These are phyloP conservation scores for Mycena sp. DNA, from an alignment of 1,284 basidiomycete species.

Conservation along the genomic window DNA sequence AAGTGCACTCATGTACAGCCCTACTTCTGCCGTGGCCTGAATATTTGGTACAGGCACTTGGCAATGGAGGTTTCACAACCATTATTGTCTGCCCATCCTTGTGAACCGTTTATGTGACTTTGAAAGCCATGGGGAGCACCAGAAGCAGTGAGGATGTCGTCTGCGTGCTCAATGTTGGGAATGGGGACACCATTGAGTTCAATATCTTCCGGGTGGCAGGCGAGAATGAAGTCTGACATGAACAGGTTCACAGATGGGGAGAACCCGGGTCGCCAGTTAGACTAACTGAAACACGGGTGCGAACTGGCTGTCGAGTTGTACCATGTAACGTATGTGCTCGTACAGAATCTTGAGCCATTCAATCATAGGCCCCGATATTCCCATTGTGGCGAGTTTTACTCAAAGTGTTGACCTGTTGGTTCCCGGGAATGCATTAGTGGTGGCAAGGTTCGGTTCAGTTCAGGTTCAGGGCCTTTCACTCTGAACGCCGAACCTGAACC, in stretches of 20 bases:
- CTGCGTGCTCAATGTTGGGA: conserved; percentile 39
- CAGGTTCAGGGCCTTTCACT: too few species aligned
- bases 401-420: conserved; percentile 33
- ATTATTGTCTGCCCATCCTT: conserved; percentile 32
- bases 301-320: not conserved
- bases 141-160: conserved; percentile 43
- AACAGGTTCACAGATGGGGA: conserved; percentile 44
- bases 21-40: too few species aligned
- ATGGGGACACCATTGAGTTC: conserved; percentile 32
- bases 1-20: too few species aligned
- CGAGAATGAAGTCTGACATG: conserved; percentile 30
- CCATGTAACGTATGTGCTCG: conserved; percentile 22
- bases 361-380: conserved; percentile 28
- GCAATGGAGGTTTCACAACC: conserved; percentile 33
- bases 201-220: too few species aligned
- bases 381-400: conserved; percentile 20
- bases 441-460: too few species aligned
- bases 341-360: too few species aligned
- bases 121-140: conserved; percentile 34
- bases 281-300: conserved; percentile 34
- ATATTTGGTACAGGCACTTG: conserved; percentile 34
- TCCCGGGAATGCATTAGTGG: conserved; percentile 36
- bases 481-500: too few species aligned
- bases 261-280: conserved; percentile 44
- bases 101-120: conserved; percentile 32